Base-by-base conservation (phyloP, 805 yeast species). In the Lachancea waltii region DNA sequence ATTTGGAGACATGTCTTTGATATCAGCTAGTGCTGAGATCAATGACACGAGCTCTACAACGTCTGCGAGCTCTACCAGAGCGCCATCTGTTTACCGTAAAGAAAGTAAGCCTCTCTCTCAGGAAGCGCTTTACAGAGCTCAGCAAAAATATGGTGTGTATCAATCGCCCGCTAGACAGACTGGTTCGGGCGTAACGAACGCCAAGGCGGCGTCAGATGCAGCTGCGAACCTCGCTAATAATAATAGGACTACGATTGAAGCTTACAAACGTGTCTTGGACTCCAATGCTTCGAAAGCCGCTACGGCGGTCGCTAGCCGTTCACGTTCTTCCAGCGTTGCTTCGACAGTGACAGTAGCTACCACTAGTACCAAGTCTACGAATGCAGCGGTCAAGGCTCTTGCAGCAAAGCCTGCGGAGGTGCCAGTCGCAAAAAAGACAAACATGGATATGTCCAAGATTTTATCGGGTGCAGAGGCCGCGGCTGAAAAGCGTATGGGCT, bases 141-240 rank as follows among this genome's bases (percentile, higher is more conserved):
- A 79, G 49, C 62, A 80, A 54, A 81, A 75, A 51, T 80, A 79
- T 49, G 89, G 89, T 20, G 67, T 75, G 25, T 81, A 67, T 62
- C 63, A 67, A 32, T 64, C 70, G 47, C 82, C 74, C 33, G 75
- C 60, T 54, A 69, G 35, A 44, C 44, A 47, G 8, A 70, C 14
- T 3, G 62, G 69, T 8, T 62, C 77, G 5, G 89, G 90, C n/a
- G 82, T 81, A 21, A 70, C 74, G 44, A 70, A 79, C 42, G 69
- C 74, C 29, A 50, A 56, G 7, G 40, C 44, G 16, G 85, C 87
- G 20, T 73, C 85, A 11, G 86, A 79, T 54, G 75, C 82, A 5
- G 90, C 94, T 34, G 92, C 92, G 1, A 64, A 81, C 38, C 65
- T 81, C 44, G 94, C 92, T 2, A 74, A 84, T 5, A 73, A 78